These are phyloP conservation scores for carrot (Daucus carota) DNA, from an alignment of 129 eudicot species.

Conservation along the genomic window DH1_v3.0 NC_030386.2:29530501-29531000, in stretches of 20 bases:
- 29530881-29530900: background rate
- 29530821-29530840: background rate
- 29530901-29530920: background rate
- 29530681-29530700: background rate
- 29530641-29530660: conserved; percentile 1
- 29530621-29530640: background rate
- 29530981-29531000: background rate
- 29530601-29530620: background rate
- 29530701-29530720: background rate
- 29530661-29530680: background rate
- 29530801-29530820: too few species aligned
- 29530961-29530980: background rate
- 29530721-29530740: background rate
- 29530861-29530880: background rate
- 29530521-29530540: background rate
- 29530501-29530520: background rate
- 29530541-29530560: conserved; percentile 5
- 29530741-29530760: too few species aligned
- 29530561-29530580: background rate
- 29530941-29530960: background rate
- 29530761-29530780: background rate
- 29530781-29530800: background rate
- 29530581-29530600: background rate
- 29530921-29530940: background rate
- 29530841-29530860: too few species aligned